A percentile compares a stretch with the other conserved stretches of the same genome.
Conservation (phyloP, 1,284 basidiomycete species). For the Porodaedalea pini region DNA sequence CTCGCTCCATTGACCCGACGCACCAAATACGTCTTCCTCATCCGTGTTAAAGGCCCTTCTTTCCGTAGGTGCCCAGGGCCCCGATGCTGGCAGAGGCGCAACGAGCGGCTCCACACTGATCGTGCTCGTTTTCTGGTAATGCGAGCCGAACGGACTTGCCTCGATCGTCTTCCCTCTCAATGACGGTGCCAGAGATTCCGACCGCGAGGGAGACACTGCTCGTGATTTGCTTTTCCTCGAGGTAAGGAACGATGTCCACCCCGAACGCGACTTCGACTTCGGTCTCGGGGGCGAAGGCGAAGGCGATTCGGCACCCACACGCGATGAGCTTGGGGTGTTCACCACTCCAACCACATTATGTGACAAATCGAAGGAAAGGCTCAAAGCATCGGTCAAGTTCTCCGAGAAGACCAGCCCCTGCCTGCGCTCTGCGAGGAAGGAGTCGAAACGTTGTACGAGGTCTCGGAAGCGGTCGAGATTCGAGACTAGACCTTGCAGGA, state of each 20-base stretch:
- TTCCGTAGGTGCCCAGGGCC: constrained; percentile 60
- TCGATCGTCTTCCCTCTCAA: constrained; percentile 43
- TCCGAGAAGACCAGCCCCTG: constrained; percentile 90
- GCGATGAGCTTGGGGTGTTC: constrained; percentile 23
- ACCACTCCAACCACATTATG: constrained; percentile 37
- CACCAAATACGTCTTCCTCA: constrained; percentile 66
- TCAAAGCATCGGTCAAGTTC: constrained; percentile 88
- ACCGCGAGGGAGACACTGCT: constrained; percentile 28
- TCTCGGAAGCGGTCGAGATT: constrained; percentile 79
- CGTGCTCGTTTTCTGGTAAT: constrained; percentile 77
- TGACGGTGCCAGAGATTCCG: constrained; percentile 40
- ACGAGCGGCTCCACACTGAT: constrained; percentile 72
- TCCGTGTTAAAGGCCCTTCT: constrained; percentile 46
- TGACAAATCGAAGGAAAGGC: constrained; percentile 60
- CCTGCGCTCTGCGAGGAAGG: constrained; percentile 79
- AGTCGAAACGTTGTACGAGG: constrained; percentile 77
- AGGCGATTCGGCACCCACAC: constrained; percentile 27
- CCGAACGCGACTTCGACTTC: constrained; percentile 53
- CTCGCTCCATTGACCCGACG: constrained; percentile 53
- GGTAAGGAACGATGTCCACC: constrained; percentile 74
- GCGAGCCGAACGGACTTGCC: constrained; percentile 78
- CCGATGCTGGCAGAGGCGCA: constrained; percentile 54
- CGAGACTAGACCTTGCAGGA: constrained; percentile 72
- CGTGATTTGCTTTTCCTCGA: constrained; percentile 50
- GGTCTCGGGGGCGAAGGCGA: constrained; percentile 38